phyloP scores from a whole-genome alignment of 2,329 filamentous ascomycete species.

The Talaromyces albobiverticillius region DNA sequence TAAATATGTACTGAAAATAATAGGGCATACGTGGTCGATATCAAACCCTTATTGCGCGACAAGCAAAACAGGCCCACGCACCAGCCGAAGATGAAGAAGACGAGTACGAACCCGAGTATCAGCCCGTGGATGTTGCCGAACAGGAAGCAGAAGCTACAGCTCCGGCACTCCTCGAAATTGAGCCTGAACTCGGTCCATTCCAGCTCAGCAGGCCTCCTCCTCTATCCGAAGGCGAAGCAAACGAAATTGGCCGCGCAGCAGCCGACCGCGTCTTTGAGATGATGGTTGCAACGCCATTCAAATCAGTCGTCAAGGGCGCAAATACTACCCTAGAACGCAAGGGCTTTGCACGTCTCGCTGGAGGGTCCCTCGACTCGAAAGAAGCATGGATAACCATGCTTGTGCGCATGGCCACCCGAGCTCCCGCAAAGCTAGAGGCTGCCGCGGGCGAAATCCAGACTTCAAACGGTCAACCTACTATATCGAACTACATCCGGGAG shows the following conservation, averaged over 20 bases:
- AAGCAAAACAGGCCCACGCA: conserved; percentile 29
- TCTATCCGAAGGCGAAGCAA: conserved; percentile 67
- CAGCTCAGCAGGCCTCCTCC: conserved; percentile 73
- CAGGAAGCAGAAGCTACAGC: conserved; percentile 3
- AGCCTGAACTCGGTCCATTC: conserved; percentile 68
- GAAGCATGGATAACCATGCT: conserved; percentile 91
- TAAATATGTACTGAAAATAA: conserved; percentile 16
- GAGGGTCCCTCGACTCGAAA: conserved; percentile 72
- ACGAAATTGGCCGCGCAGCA: conserved; percentile 71
- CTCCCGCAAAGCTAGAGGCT: conserved; percentile 66
- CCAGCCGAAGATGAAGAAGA: conserved; percentile 68
- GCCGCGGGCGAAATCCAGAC: conserved; percentile 26
- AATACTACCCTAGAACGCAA: conserved; percentile 6
- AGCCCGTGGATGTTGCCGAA: conserved; percentile 58
- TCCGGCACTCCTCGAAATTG: conserved; percentile 65
- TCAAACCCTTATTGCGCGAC: conserved; percentile 35
- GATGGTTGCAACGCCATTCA: conserved; percentile 64
- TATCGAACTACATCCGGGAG: conserved; percentile 70
- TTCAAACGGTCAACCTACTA: conserved; percentile 27
- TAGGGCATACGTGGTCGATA: conserved; percentile 40
- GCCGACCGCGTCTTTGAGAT: conserved; percentile 75
- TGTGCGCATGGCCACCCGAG: conserved; percentile 77
- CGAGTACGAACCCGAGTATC: conserved; percentile 88
- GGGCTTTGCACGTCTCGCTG: conserved; percentile 81
- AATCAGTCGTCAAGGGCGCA: conserved; percentile 50